Evolutionary conservation across 768 basidiomycete genomes (phyloP), one percentile per base, ranked within the genome.

Genomic region (Cubamyces sp.): DNA sequence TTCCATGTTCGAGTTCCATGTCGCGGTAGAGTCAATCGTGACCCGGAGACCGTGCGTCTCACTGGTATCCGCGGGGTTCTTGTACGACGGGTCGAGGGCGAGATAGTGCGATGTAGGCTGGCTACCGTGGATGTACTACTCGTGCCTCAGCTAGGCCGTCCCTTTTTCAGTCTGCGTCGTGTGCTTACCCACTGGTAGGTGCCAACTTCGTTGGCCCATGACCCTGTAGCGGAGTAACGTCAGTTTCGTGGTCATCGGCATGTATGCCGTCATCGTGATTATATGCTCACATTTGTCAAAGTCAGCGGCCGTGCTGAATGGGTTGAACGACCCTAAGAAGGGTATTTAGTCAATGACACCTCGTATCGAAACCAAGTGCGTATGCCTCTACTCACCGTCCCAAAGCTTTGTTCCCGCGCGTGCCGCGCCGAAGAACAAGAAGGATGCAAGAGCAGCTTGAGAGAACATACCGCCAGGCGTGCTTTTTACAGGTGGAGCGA

Each of bases 51-150:
- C 85, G 43, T 82, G 74, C 0, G 67, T 74, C 69, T 86, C 85
- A 49, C 74, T 64, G 6, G 80, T 81, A 60, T 79, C 74, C 12
- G 84, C 84, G 1, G 86, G 85, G 71, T 87, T 87, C 73, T 86
- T 85, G 78, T 79, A 86, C 19, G 74, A 68, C 1, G 84, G 71
- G 40, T 74, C 76, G 46, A 85, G 72, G 12, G 77, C 80, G 51
- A 87, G 76, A 72, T 86, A 87, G 46, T 77, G 70, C 25, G 82
- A 82, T 1, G 85, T 85, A 14, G 80, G 71, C 54, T 75, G 71
- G 54, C 71, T 77, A 42, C 86, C 85, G 60, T 87, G 84, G 68
- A 87, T 87, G 71, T 78, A 78, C 74, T 73, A 43, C 41, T 7
- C 15, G 19, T 1, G 26, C 16, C 37, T 53, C n/a, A 41, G 54